phyloP scores from a whole-genome alignment of 192 early-diverging fungal species.

The Dispira parvispora region DNA sequence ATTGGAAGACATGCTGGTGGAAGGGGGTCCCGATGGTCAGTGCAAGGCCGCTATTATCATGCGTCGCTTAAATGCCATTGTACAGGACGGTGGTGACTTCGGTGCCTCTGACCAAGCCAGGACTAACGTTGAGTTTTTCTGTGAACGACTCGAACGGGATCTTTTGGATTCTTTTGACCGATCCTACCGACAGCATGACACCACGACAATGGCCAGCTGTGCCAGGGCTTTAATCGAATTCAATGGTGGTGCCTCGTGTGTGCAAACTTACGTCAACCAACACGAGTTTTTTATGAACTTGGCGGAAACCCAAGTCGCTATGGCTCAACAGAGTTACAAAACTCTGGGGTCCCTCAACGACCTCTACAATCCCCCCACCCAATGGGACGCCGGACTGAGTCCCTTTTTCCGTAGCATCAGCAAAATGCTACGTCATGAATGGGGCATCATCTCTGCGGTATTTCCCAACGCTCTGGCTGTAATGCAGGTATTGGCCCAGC shows the following conservation, averaged over 20 bases:
- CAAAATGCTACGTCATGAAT: constrained; percentile 69
- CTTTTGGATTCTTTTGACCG: constrained; percentile 77
- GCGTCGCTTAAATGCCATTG: constrained; percentile 64
- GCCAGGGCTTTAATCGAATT: constrained; percentile 82
- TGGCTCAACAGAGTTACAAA: constrained; percentile 26
- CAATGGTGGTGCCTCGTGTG: constrained; percentile 87
- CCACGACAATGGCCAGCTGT: constrained; percentile 45
- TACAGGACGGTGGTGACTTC: constrained; percentile 26
- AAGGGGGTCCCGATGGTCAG: constrained; percentile 67
- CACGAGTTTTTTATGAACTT: constrained; percentile 84
- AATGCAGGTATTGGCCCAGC: constrained; percentile 84
- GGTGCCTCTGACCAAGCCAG: constrained; percentile 39
- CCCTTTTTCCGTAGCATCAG: constrained; percentile 75
- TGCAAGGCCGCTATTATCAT: constrained; percentile 74
- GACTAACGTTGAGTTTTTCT: constrained; percentile 77
- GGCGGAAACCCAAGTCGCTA: constrained; percentile 32
- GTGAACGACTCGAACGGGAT: constrained; percentile 80
- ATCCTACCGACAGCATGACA: constrained; percentile 63
- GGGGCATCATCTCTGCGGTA: constrained; percentile 78
- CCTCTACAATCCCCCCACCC: constrained; percentile 30
- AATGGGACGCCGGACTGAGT: constrained; percentile 48
- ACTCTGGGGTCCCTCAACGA: constrained; percentile 25
- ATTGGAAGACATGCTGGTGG: constrained; percentile 54
- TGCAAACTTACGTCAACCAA: constrained; percentile 92
- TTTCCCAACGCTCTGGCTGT: constrained; percentile 83